Evolutionary conservation across 805 yeast species (phyloP).

Genomic region (Candida montana): DNA sequence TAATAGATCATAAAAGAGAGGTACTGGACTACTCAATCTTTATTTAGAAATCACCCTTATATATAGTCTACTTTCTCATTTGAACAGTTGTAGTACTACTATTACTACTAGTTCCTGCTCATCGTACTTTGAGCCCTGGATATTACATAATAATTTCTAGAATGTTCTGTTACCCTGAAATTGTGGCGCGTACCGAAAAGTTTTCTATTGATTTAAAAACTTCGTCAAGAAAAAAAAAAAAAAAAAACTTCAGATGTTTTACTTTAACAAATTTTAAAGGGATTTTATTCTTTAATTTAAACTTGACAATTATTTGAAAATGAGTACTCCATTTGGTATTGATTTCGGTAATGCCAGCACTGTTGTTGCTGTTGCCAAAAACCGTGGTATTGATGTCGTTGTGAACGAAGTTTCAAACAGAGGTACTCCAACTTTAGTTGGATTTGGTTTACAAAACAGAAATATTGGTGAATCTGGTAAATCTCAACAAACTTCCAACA

Average conservation of each 20-base stretch:
- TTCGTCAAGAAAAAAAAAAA: neutral
- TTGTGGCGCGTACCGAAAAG: neutral
- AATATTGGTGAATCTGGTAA: constrained; percentile 93
- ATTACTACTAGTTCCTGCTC: no score
- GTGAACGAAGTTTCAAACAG: constrained; percentile 99
- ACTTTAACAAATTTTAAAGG: neutral
- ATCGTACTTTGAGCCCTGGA: no score
- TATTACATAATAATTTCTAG: constrained; percentile 6
- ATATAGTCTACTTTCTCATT: no score
- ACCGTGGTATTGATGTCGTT: constrained; percentile 96
- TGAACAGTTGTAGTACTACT: no score
- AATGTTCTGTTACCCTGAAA: constrained; percentile 2
- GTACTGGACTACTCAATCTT: neutral
- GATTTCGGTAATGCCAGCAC: constrained; percentile 95
- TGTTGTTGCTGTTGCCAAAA: constrained; percentile 93
- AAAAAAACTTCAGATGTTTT: neutral
- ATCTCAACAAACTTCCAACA: constrained; percentile 93
- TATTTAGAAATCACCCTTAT: no score
- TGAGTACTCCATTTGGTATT: constrained; percentile 96
- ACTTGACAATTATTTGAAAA: constrained; percentile 22
- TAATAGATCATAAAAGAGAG: neutral
- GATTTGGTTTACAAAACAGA: constrained; percentile 86
- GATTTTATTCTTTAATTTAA: neutral
- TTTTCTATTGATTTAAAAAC: constrained; percentile 2
- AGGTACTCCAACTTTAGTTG: constrained; percentile 87